Percentiles rank a stretch among this genome's conserved stretches.
Conservation (phyloP, 805 yeast species). For the Saccharomycopsis capsularis region DNA sequence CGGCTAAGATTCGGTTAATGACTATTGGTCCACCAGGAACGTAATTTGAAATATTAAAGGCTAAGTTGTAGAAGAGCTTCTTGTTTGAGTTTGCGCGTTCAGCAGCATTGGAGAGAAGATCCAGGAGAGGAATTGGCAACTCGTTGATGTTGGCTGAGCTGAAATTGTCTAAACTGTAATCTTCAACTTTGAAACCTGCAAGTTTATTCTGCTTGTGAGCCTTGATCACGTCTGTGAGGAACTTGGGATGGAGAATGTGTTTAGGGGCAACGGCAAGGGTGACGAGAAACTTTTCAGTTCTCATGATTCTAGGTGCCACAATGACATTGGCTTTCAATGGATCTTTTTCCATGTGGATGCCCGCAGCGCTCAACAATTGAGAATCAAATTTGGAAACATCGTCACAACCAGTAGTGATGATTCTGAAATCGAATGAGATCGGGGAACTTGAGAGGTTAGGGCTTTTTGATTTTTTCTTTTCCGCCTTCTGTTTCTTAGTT, state of each 20-base stretch:
- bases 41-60: slow-evolving; percentile 48
- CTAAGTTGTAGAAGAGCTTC: slow-evolving; percentile 40
- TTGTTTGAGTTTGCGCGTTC: slow-evolving; percentile 22
- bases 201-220: slow-evolving; percentile 13
- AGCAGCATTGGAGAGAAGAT: slow-evolving; percentile 11
- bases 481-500: neutral
- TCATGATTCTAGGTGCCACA: slow-evolving; percentile 72
- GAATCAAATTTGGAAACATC: slow-evolving; percentile 39
- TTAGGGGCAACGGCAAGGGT: slow-evolving; percentile 52
- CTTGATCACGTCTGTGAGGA: slow-evolving; percentile 39
- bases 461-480: neutral
- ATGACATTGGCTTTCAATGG: slow-evolving; percentile 42
- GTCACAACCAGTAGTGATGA: slow-evolving; percentile 63
- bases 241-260: slow-evolving; percentile 50
- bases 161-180: slow-evolving; percentile 10
- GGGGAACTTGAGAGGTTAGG: neutral
- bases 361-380: slow-evolving; percentile 40
- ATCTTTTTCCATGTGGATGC: slow-evolving; percentile 44
- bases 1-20: slow-evolving; percentile 47
- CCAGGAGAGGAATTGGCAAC: neutral
- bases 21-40: slow-evolving; percentile 56
- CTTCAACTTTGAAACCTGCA: neutral
- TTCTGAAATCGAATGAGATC: slow-evolving; percentile 34
- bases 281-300: slow-evolving; percentile 82
- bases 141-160: neutral